Evolutionary conservation across 495 filamentous ascomycete species (phyloP), one percentile per base, ranked within the genome.

Genomic region (Bryoglossum gracile): DNA sequence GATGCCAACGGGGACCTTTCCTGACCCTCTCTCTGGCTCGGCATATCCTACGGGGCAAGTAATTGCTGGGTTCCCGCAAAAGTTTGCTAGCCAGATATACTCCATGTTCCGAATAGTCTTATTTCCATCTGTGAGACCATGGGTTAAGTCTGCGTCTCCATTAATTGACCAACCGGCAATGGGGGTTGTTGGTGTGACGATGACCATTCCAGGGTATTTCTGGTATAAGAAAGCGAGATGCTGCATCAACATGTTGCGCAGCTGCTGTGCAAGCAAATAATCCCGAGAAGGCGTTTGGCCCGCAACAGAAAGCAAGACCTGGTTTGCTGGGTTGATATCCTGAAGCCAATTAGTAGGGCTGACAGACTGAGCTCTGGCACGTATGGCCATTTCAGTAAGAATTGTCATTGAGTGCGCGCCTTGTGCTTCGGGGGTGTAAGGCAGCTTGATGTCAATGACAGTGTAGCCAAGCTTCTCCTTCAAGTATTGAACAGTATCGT

Each of bases 61-160:
- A n/a, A 95, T 80, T 8, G 85, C 77, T 0, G 91, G 91, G 53
- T 81, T 83, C 0, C 91, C 91, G 0, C 67, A 76, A 51, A 86
- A 83, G 58, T 97, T 97, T 5, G 91, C 87, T 37, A 91, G 62
- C 80, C 85, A 95, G 23, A 82, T 84, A 66, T 88, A 97, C 66
- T 82, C 81, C 88, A 95, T 95, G 60, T 77, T 89, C 19, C 80
- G 68, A 3, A 95, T 68, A 10, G 77, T 81, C 50, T 61, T 67
- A 58, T 89, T 87, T 0, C 76, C 83, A 63, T 97, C 83, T 13
- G 72, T 81, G 44, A 88, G 67, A 1, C 91, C 91, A 34, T 80
- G 74, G 25, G 65, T 64, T 19, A 87, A 65, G 28, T 75, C 75
- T 5, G 55, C 65, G 2, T 56, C 57, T 0, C 71, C 55, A 1